Evolutionary conservation across 306 rosid species (phyloP).

Genomic region (cucumber (Cucumis sativus)): Cucumber_9930_V3 NC_026661.2:11810501-11811000

Average conservation of each 20-base stretch:
- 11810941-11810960: constrained; percentile 99
- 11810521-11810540: constrained; percentile 93
- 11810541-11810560: constrained; percentile 96
- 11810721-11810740: constrained; percentile 98
- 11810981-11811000: constrained; percentile 90
- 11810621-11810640: constrained; percentile 99
- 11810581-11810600: constrained; percentile 93
- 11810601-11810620: constrained; percentile 90
- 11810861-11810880: constrained; percentile 97
- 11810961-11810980: constrained; percentile 99
- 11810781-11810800: background rate
- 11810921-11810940: constrained; percentile 96
- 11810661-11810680: constrained; percentile 96
- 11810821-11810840: background rate
- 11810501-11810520: constrained; percentile 93
- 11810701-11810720: constrained; percentile 97
- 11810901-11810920: constrained; percentile 99
- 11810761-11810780: background rate
- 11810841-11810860: constrained; percentile 29
- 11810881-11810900: constrained; percentile 99
- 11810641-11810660: constrained; percentile 89
- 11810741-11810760: constrained; percentile 14
- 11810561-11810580: constrained; percentile 95
- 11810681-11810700: constrained; percentile 84
- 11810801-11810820: background rate